Percentiles rank a stretch among this genome's conserved stretches.
These are phyloP conservation scores for Ascochyta pisi DNA, from an alignment of 2,329 filamentous ascomycete genomes.

Conservation along the genomic window DNA sequence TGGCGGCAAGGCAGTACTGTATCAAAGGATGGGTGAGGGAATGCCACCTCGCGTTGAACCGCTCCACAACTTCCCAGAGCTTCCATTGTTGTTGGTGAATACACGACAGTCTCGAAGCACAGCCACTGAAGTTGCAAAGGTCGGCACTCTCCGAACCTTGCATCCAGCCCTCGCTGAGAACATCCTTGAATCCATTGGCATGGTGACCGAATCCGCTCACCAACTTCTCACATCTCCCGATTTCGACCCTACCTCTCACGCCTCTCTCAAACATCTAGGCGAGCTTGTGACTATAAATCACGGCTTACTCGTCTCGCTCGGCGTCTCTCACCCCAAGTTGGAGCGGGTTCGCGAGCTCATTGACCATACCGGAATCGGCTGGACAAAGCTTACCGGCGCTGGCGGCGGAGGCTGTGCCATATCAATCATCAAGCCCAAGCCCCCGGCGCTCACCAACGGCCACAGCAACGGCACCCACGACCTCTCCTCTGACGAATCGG, in stretches of 20 bases:
- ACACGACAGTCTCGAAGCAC: slow-evolving; percentile 90
- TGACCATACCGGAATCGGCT: slow-evolving; percentile 87
- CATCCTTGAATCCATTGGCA: slow-evolving; percentile 86
- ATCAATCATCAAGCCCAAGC: slow-evolving; percentile 77
- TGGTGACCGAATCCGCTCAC: slow-evolving; percentile 67
- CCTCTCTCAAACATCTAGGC: slow-evolving; percentile 75
- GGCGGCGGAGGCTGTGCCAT: slow-evolving; percentile 97
- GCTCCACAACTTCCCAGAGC: slow-evolving; percentile 86
- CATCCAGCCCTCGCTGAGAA: slow-evolving; percentile 80
- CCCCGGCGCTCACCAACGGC: slow-evolving; percentile 54
- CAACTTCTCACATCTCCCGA: slow-evolving; percentile 63
- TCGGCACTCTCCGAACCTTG: slow-evolving; percentile 71
- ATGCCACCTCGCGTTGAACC: slow-evolving; percentile 79
- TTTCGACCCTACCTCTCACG: slow-evolving; percentile 70
- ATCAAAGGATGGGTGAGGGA: slow-evolving; percentile 78
- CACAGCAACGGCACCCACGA: slow-evolving; percentile 35
- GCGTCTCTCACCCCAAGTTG: slow-evolving; percentile 91
- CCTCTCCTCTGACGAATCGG: slow-evolving; percentile 32
- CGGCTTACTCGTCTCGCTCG: slow-evolving; percentile 85
- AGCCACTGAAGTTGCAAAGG: slow-evolving; percentile 83
- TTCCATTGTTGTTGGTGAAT: slow-evolving; percentile 88
- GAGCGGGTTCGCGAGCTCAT: slow-evolving; percentile 86
- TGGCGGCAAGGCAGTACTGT: slow-evolving; percentile 92
- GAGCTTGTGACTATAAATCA: slow-evolving; percentile 94
- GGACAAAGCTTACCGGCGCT: slow-evolving; percentile 96